Percentiles rank a stretch among this genome's conserved stretches.
phyloP scores from a whole-genome alignment of 2,329 filamentous ascomycete species.

The Coniochaeta ligniaria region DNA sequence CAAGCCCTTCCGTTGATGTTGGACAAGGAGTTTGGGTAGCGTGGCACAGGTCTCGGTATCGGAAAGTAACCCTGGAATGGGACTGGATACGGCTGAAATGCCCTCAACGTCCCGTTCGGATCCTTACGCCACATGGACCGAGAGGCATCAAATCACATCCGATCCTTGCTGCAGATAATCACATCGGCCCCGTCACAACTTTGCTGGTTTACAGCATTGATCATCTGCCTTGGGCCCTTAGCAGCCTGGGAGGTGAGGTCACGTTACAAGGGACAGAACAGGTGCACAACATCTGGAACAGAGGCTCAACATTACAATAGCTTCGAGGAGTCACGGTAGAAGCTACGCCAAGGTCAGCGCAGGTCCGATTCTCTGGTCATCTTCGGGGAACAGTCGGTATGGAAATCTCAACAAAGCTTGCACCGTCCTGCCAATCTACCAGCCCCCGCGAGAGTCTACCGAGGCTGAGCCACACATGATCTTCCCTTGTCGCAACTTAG shows the following conservation, averaged over 20 bases:
- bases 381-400: not conserved
- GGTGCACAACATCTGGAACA: slow-evolving; percentile 1
- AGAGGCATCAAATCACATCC: too few relatives aligned
- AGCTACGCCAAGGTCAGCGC: not conserved
- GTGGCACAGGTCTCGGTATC: not conserved
- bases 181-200: too few relatives aligned
- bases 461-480: not conserved
- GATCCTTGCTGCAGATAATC: too few relatives aligned
- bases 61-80: not conserved
- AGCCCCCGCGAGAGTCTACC: not conserved
- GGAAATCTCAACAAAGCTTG: too few relatives aligned
- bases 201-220: not conserved
- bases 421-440: too few relatives aligned
- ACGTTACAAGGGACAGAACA: not conserved
- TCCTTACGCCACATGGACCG: not conserved
- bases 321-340: not conserved
- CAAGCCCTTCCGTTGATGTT: not conserved
- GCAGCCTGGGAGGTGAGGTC: not conserved
- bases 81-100: not conserved
- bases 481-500: too few relatives aligned
- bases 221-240: not conserved
- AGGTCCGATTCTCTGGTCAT: too few relatives aligned
- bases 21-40: not conserved
- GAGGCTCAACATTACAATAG: not conserved
- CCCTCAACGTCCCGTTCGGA: not conserved